Evolutionary conservation across 2,329 filamentous ascomycete genomes (phyloP).

Genomic region (Xylaria digitata): DNA sequence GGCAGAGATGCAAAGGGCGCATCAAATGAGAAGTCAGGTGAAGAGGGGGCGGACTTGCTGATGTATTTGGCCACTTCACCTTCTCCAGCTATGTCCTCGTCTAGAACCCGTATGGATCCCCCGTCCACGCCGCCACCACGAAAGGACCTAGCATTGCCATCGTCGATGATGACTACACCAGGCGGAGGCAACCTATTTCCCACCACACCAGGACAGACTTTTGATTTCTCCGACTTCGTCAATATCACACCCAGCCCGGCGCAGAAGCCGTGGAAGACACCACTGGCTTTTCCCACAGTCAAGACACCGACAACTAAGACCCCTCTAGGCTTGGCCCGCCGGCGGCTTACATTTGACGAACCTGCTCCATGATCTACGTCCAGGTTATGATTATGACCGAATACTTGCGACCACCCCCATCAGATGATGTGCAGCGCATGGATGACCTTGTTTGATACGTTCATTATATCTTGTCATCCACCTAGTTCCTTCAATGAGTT

Average conservation of each 20-base stretch:
- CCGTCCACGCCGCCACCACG: slow-evolving; percentile 82
- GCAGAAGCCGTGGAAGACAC: slow-evolving; percentile 89
- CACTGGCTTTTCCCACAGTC: slow-evolving; percentile 62
- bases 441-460: not conserved
- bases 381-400: slow-evolving; percentile 25
- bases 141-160: slow-evolving; percentile 76
- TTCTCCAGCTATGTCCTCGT: slow-evolving; percentile 76
- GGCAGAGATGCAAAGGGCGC: slow-evolving; percentile 60
- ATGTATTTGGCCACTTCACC: slow-evolving; percentile 92
- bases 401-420: slow-evolving; percentile 10
- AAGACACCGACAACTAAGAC: slow-evolving; percentile 58
- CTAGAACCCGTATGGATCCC: slow-evolving; percentile 70
- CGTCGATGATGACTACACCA: slow-evolving; percentile 90
- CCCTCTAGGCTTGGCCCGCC: slow-evolving; percentile 74
- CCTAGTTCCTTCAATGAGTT: not conserved
- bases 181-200: slow-evolving; percentile 76
- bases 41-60: slow-evolving; percentile 84
- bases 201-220: slow-evolving; percentile 82
- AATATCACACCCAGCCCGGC: slow-evolving; percentile 97
- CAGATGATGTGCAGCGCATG: slow-evolving; percentile 22
- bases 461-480: not conserved
- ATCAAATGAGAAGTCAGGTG: slow-evolving; percentile 65
- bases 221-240: slow-evolving; percentile 97
- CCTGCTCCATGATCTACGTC: slow-evolving; percentile 51
- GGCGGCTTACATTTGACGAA: slow-evolving; percentile 84